Base-by-base conservation (phyloP, 306 rosid genomes). In the Cicer yamashitae region DNA sequence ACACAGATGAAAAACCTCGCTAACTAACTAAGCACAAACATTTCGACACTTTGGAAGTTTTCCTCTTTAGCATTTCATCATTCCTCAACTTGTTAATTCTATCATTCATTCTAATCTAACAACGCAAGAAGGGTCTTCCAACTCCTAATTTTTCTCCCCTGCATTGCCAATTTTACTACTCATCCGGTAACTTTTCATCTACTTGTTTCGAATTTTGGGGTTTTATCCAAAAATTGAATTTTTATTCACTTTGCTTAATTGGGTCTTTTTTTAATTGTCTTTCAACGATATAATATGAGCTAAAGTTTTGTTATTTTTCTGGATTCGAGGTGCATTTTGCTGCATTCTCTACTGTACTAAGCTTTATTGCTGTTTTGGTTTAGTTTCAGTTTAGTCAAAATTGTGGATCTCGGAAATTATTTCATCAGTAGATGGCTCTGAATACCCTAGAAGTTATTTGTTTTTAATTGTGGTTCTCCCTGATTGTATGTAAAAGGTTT, bases 261-360 rank as follows among this genome's bases (percentile, higher is more conserved):
- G 62, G 30, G 30, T 80, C 8, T 8, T 63, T 39, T 39, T 39
- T 63, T 40, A 6, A 1, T 68, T 60, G 10, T 52, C 43, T 45
- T 38, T 74, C 38, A 64, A 69, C 54, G 11, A 22, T 8, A 4
- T 39, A 10, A 10, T 68, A 47, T 52, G 70, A 20, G 44, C 58
- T 74, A 8, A 51, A 61, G 51, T 71, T 71, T 62, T 66, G 57
- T 66, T 59, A 62, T 75, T 83, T 67, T 30, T 18, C 22, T 47
- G 20, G 71, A 70, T 75, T 75, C 17, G 17, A 40, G 12, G 14
- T 76, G 70, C 57, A 65, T 57, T 70, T 7, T 61, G 53, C 71
- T 71, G 69, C 53, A 67, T 40, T 67, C 46, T 71, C 39, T 60
- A 25, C 48, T 40, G 40, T 65, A 41, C 46, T 54, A 6, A 62